Conservation (phyloP, 116 monocot genomes). For the Thalassia testudinum region DNA sequence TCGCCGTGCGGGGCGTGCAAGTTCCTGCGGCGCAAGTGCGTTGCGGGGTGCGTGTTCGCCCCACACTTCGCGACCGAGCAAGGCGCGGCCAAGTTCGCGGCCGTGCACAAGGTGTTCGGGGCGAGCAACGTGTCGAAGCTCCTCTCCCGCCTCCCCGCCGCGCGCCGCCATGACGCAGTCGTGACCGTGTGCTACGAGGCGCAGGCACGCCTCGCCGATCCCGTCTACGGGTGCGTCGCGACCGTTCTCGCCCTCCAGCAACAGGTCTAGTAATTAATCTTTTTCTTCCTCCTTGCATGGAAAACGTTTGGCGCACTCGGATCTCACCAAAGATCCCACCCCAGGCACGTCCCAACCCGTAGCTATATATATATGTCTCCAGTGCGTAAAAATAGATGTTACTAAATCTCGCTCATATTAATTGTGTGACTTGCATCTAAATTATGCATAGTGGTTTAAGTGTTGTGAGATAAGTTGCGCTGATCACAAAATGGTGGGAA, state of each 20-base stretch:
- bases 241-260: constrained; percentile 22
- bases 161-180: constrained; percentile 13
- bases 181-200: constrained; percentile 27
- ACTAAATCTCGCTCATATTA: no score
- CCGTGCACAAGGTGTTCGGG: constrained; percentile 25
- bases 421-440: no score
- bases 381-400: no score
- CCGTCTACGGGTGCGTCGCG: constrained; percentile 18
- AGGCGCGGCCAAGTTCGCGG: constrained; percentile 16
- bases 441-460: no score
- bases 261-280: background rate
- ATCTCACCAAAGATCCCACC: no score
- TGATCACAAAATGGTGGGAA: no score
- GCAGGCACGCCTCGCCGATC: constrained; percentile 19
- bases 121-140: constrained; percentile 38
- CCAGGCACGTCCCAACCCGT: no score
- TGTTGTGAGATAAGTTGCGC: no score
- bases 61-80: constrained; percentile 22
- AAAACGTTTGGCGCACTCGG: no score
- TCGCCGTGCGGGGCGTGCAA: constrained; percentile 33
- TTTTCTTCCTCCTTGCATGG: no score
- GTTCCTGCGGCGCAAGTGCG: constrained; percentile 29
- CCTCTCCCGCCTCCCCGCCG: constrained; percentile 5
- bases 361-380: no score
- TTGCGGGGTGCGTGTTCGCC: constrained; percentile 18